These are phyloP conservation scores for Myotisia sp. DNA, from an alignment of 2,329 filamentous ascomycete species.

Conservation along the genomic window DNA sequence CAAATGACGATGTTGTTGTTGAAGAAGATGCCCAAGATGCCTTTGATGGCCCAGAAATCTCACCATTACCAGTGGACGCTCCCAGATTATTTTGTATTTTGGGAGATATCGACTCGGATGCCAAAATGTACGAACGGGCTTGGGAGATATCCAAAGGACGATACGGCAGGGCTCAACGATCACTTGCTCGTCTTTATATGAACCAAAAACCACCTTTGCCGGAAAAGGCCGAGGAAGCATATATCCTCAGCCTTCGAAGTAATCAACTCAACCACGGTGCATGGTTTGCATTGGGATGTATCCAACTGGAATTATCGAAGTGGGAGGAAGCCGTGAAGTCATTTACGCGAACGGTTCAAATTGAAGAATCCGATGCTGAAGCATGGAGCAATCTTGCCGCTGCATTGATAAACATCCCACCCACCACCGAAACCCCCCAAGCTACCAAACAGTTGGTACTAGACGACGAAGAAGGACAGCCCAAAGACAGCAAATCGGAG, in stretches of 20 bases:
- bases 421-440: conserved; percentile 11
- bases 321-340: conserved; percentile 71
- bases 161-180: conserved; percentile 77
- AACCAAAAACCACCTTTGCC: conserved; percentile 46
- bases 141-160: conserved; percentile 73
- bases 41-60: conserved; percentile 54
- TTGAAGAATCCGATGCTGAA: conserved; percentile 78
- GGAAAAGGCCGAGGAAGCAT: conserved; percentile 58
- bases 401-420: conserved; percentile 48
- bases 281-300: conserved; percentile 86
- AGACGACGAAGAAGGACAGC: conserved; percentile 18
- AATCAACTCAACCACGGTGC: conserved; percentile 70
- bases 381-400: conserved; percentile 92
- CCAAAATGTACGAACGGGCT: conserved; percentile 63
- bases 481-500: conserved; percentile 9
- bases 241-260: conserved; percentile 58
- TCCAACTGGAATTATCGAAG: conserved; percentile 60
- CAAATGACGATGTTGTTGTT: conserved; percentile 20
- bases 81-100: conserved; percentile 85
- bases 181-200: conserved; percentile 66
- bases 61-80: conserved; percentile 63
- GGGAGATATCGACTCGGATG: conserved; percentile 69
- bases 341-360: conserved; percentile 67
- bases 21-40: conserved; percentile 41
- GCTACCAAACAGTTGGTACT: conserved; percentile 11